These are phyloP conservation scores for Colletotrichum musae DNA, from an alignment of 2,329 filamentous ascomycete genomes.

Conservation along the genomic window DNA sequence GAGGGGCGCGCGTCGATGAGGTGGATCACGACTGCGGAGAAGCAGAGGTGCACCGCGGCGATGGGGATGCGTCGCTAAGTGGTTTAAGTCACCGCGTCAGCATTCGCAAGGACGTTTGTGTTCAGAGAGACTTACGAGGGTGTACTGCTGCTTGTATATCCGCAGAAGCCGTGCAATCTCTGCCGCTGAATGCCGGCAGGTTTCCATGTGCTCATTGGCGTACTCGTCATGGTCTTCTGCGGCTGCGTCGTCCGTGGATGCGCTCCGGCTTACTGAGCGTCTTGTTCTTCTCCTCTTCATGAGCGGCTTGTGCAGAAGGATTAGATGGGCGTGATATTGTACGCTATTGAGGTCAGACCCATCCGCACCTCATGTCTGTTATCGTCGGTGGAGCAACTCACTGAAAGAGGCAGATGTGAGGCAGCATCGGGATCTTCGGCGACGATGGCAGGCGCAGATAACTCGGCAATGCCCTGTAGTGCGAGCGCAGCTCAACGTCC, in stretches of 20 bases:
- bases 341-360: conserved; percentile 35
- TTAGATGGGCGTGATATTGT: conserved; percentile 44
- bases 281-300: conserved; percentile 17
- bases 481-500: conserved; percentile 40
- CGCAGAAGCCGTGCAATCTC: conserved; percentile 43
- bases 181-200: conserved; percentile 43
- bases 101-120: neutral
- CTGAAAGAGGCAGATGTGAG: conserved; percentile 46
- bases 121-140: conserved; percentile 36
- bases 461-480: conserved; percentile 41
- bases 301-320: conserved; percentile 44
- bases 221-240: neutral
- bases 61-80: conserved; percentile 42
- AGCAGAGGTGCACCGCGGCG: conserved; percentile 43
- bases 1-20: conserved; percentile 42
- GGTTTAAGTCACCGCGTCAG: neutral
- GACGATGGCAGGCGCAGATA: conserved; percentile 40
- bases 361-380: neutral
- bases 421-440: conserved; percentile 33
- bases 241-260: neutral
- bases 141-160: conserved; percentile 44
- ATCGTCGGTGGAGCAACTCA: conserved; percentile 19
- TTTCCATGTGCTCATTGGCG: conserved; percentile 38
- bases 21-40: conserved; percentile 41
- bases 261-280: neutral